A percentile compares a stretch with the other conserved stretches of the same genome.
Conservation (phyloP, 352 stramenopile species). For the Phytophthora chlamydospora region DNA sequence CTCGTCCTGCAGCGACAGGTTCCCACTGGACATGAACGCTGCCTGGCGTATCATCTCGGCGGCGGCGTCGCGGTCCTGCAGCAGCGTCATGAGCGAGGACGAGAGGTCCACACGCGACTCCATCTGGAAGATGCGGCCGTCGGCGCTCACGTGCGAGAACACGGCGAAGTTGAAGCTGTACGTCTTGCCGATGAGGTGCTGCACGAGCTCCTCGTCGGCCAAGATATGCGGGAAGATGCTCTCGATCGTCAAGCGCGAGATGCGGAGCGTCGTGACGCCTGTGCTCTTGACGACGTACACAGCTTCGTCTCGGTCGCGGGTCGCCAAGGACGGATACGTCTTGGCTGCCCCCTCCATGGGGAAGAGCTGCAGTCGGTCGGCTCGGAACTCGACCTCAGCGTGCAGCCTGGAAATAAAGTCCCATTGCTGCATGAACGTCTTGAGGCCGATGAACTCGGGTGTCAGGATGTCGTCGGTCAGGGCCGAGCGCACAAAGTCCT, state of each 20-base stretch:
- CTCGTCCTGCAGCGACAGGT: conserved; percentile 35
- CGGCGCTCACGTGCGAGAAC: conserved; percentile 41
- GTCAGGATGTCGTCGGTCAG: conserved; percentile 39
- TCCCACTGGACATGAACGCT: conserved; percentile 41
- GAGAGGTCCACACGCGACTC: conserved; percentile 51
- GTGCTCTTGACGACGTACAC: conserved; percentile 42
- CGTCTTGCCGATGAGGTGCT: conserved; percentile 50
- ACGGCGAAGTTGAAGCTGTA: conserved; percentile 53
- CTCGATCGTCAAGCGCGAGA: conserved; percentile 47
- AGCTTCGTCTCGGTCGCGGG: conserved; percentile 25
- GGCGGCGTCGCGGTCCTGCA: conserved; percentile 40
- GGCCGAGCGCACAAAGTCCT: conserved; percentile 31
- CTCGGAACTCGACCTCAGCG: conserved; percentile 29
- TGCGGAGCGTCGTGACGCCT: conserved; percentile 40
- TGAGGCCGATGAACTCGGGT: conserved; percentile 39
- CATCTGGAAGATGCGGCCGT: conserved; percentile 50
- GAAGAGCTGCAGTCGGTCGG: conserved; percentile 23
- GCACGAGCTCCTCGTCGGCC: conserved; percentile 46
- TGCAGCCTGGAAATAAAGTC: conserved; percentile 45
- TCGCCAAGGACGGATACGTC: conserved; percentile 7
- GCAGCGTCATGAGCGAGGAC: conserved; percentile 38
- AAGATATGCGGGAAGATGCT: conserved; percentile 56
- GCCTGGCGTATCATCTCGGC: conserved; percentile 43
- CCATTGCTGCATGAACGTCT: conserved; percentile 54
- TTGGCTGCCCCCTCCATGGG: conserved; percentile 26